Evolutionary conservation across 1,284 basidiomycete genomes (phyloP), one percentile per base, ranked within the genome.

Genomic region (Pseudozyma pruni): DNA sequence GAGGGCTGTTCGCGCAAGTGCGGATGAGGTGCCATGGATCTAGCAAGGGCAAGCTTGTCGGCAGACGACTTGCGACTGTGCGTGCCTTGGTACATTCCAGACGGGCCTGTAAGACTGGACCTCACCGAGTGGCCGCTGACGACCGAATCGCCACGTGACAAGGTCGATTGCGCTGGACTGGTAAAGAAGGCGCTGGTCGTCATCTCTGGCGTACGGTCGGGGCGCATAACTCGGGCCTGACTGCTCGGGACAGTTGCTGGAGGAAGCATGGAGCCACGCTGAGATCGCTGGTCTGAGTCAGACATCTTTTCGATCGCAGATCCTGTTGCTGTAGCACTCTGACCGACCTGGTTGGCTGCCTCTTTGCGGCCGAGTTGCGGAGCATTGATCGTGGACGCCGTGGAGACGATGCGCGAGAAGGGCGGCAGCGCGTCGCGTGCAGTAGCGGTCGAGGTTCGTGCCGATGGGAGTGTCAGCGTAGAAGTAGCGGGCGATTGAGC

Each of bases 41-140:
- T 42, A 20, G 57, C 57, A 17, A 47, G 45, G 6, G 64, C 58
- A 20, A 68, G 64, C 42, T 45, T 57, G 46, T 68, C 64, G 20
- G 56, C 60, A 3, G 67, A 70, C 2, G 51, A 40, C 33, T 70
- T 70, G 23, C 67, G 67, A 31, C 52, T 53, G 46, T 70, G 67
- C 7, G 32, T 32, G 38, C 53, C 45, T n/a, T 47, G 40, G n/a
- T 55, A 45, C 14, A 55, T 38, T 31, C 44, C 56, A 19, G 62
- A 51, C 7, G 45, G 44, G 2, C 42, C 55, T 2, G 52, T 41
- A 20, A 52, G 17, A 35, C 57, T 67, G n/a, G 63, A 60, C 5
- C 53, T 32, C 17, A 51, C 43, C 2, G 63, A 59, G 19, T 27
- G 20, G 13, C 47, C 44, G 33, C 52, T 52, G 34, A 52, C 37